Conservation (phyloP, 768 basidiomycete genomes). For the Naganishia randhawae region DNA sequence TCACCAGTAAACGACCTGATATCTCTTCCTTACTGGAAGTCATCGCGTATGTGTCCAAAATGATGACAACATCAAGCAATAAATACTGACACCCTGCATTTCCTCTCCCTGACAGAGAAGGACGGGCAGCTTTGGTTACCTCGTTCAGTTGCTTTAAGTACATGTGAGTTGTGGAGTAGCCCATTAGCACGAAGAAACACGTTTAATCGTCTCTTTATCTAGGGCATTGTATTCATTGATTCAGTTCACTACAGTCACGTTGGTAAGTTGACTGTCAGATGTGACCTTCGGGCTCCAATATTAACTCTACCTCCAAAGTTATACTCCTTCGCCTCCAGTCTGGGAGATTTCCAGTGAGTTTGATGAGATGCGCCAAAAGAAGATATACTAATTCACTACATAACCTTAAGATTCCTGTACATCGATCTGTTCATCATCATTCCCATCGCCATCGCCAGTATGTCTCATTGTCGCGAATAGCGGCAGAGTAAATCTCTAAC, state of each 20-base stretch:
- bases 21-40: constrained; percentile 94
- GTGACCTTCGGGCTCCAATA: background rate
- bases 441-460: constrained; percentile 91
- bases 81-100: background rate
- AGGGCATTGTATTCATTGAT: constrained; percentile 99
- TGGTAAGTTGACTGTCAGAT: constrained; percentile 48
- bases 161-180: constrained; percentile 63
- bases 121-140: constrained; percentile 89
- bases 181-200: background rate
- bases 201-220: constrained; percentile 29
- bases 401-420: constrained; percentile 67
- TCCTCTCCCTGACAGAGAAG: constrained; percentile 56
- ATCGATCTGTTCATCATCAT: constrained; percentile 98
- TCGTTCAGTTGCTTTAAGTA: constrained; percentile 99
- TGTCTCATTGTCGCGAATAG: constrained; percentile 46
- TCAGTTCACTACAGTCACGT: constrained; percentile 95
- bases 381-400: constrained; percentile 1
- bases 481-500: background rate
- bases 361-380: background rate
- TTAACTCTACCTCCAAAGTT: constrained; percentile 49
- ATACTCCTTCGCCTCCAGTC: constrained; percentile 91
- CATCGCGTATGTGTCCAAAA: constrained; percentile 58
- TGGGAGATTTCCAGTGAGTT: constrained; percentile 86
- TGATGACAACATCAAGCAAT: background rate
- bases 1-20: constrained; percentile 88